Evolutionary conservation across 495 filamentous ascomycete species (phyloP).

Genomic region (Astrothelium macrocarpum): DNA sequence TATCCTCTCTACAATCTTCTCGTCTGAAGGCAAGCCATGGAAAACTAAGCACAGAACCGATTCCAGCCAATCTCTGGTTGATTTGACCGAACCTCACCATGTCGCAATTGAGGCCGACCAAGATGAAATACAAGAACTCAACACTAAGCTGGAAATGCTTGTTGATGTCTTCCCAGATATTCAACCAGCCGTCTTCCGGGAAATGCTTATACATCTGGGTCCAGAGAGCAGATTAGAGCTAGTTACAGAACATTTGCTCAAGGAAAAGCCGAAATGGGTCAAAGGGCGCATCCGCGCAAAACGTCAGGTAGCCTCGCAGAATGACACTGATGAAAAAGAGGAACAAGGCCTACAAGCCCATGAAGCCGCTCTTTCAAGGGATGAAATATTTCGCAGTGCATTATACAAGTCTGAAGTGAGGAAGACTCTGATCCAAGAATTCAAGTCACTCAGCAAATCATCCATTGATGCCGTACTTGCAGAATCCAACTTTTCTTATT

Average conservation of each 20-base stretch:
- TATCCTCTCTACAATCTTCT: neutral
- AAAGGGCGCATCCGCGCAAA: constrained; percentile 47
- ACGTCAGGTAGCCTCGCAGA: constrained; percentile 7
- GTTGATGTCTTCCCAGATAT: constrained; percentile 77
- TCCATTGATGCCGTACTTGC: constrained; percentile 82
- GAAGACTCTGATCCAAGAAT: constrained; percentile 58
- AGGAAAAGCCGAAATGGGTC: constrained; percentile 64
- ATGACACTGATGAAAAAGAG: neutral
- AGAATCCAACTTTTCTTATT: constrained; percentile 82
- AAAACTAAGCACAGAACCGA: neutral
- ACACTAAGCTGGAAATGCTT: constrained; percentile 60
- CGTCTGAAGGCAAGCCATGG: neutral
- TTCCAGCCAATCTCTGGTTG: neutral
- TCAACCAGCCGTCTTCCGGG: constrained; percentile 83
- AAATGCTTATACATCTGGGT: constrained; percentile 72
- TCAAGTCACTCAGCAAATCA: constrained; percentile 67
- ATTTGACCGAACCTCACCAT: neutral
- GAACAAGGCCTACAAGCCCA: neutral
- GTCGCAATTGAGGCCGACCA: constrained; percentile 29
- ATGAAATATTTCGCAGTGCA: constrained; percentile 64
- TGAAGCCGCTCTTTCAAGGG: constrained; percentile 42
- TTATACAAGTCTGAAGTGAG: constrained; percentile 67
- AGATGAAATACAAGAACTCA: constrained; percentile 58
- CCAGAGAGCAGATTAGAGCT: constrained; percentile 75
- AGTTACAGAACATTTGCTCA: constrained; percentile 74